Evolutionary conservation across 106 monocot species (phyloP), one percentile per base, ranked within the genome.

Genomic region (Phalaenopsis aphrodite): DNA sequence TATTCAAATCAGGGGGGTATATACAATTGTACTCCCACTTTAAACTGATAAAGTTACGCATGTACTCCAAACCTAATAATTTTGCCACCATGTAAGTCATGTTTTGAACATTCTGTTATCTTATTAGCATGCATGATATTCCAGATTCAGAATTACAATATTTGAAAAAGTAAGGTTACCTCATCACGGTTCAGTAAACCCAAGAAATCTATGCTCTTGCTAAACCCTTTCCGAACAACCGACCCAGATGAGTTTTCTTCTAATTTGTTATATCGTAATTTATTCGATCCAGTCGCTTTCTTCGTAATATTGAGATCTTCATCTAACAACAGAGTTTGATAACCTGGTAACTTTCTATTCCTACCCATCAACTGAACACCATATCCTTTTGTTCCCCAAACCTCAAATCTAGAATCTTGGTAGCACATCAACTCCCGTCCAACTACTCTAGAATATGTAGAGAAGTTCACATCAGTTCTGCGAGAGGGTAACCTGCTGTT

Each of bases 391-490:
- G 86, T 91, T 18, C 87, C 88, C 95, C 94, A 95, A 24, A 99
- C 82, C 78, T 99, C 95, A 85, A 95, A 95, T 46, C 99, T 91
- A 18, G 95, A 81, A 69, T 99, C 95, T 42, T 83, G 88, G 41
- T 86, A 88, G 73, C 99, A 99, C 56, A 91, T 78, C 89, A 99
- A 85, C 80, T 95, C 93, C 81, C 90, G 95, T 8, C 82, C 93
- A 61, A 87, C 77, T 16, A 99, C 99, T 18, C 79, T 74, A 56
- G 99, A 99, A 76, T 95, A 99, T 17, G 71, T 39, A 37, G 99
- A 95, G 72, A 99, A 99, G 77, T 99, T 95, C 19, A 99, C 89
- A 78, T 99, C 99, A 55, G 88, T 83, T 82, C 99, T 88, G 19
- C 99, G 87, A 68, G 86, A 88, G 15, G 95, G 99, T 75, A 88